A percentile compares a stretch with the other conserved stretches of the same genome.
Conservation (phyloP, 192 early-diverging fungal species). For the Haplosporangium gracile region DNA sequence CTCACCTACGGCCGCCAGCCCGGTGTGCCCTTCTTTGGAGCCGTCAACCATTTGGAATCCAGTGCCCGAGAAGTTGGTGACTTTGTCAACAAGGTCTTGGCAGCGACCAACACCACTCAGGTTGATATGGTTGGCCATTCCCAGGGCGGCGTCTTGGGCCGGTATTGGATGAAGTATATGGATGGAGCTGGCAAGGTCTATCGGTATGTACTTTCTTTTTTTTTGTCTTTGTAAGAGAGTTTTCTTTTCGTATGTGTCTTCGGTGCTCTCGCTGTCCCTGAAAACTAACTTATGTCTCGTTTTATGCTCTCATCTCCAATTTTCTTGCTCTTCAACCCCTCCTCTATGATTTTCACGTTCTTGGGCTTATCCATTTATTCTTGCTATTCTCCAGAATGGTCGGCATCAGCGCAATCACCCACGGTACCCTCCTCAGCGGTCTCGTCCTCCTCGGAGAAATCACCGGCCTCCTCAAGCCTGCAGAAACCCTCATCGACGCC, state of each 20-base stretch:
- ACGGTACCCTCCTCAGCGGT: slow-evolving; percentile 4
- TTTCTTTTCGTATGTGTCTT: neutral
- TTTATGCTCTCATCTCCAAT: neutral
- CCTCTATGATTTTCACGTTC: slow-evolving; percentile 5
- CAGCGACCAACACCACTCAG: slow-evolving; percentile 9
- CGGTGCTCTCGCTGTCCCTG: neutral
- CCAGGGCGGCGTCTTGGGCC: slow-evolving; percentile 11
- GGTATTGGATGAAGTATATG: slow-evolving; percentile 18
- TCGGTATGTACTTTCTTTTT: neutral
- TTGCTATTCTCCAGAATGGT: slow-evolving; percentile 10
- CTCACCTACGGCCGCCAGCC: slow-evolving; percentile 21
- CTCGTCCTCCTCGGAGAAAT: neutral
- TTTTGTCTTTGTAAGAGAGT: slow-evolving; percentile 6
- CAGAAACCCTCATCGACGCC: neutral
- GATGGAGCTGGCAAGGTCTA: slow-evolving; percentile 22
- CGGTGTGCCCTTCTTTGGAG: slow-evolving; percentile 14
- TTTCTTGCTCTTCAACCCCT: neutral
- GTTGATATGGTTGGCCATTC: slow-evolving; percentile 27
- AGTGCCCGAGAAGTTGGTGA: slow-evolving; percentile 15
- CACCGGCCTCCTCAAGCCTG: neutral
- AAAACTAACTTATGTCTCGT: neutral
- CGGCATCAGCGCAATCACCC: slow-evolving; percentile 7
- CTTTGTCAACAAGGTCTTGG: slow-evolving; percentile 10
- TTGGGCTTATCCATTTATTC: neutral
- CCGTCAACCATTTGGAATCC: neutral